These are phyloP conservation scores for Trapa incisa DNA, from an alignment of 345 rosid species.

Conservation along the genomic window DNA sequence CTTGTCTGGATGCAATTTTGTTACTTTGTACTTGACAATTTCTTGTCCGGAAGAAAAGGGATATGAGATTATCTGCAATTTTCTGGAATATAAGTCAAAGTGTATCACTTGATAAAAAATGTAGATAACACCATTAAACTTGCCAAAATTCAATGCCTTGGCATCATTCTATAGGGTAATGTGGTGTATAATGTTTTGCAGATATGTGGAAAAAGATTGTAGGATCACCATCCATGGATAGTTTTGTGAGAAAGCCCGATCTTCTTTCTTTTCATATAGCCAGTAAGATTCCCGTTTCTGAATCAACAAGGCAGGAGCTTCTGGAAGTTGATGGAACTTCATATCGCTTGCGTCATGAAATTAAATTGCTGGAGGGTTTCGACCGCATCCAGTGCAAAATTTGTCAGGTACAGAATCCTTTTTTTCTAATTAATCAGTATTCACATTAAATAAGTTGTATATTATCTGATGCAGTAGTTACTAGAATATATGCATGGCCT, in stretches of 20 bases:
- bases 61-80: no score
- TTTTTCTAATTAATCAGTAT: not conserved
- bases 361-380: conserved; percentile 60
- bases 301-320: conserved; percentile 80
- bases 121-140: no score
- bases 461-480: not conserved
- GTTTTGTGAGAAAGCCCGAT: conserved; percentile 63
- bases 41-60: no score
- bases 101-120: no score
- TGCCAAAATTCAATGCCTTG: not conserved
- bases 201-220: conserved; percentile 90
- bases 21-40: no score
- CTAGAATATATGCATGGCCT: not conserved
- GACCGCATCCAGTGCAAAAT: conserved; percentile 65
- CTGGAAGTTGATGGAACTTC: conserved; percentile 83
- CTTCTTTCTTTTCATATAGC: conserved; percentile 75
- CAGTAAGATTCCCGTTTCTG: conserved; percentile 89
- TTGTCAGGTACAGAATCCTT: conserved; percentile 39
- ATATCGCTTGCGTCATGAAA: conserved; percentile 75
- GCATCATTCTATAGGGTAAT: not conserved
- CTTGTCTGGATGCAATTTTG: no score
- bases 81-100: no score
- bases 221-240: conserved; percentile 65
- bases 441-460: not conserved
- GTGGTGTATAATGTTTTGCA: conserved; percentile 18